Evolutionary conservation across 2,329 filamentous ascomycete species (phyloP), one percentile per base, ranked within the genome.

Genomic region (Thielaviopsis populi): DNA sequence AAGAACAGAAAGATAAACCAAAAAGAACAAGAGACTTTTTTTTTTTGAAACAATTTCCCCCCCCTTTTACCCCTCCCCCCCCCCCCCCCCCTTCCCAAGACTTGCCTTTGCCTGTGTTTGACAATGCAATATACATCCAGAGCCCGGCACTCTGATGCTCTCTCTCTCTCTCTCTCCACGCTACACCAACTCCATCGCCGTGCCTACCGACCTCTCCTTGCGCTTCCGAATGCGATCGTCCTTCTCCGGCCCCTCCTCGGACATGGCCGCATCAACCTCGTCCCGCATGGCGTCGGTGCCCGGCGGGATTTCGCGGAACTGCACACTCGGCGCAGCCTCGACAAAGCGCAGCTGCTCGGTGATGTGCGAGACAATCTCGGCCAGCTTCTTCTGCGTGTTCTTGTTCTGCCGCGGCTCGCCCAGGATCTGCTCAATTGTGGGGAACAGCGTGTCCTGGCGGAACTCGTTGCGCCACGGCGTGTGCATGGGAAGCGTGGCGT

Each of bases 381-480:
- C 79, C 19, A 96, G 77, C 66, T 89, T 87, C 70, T 91, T 87
- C 60, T 82, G 79, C 5, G 88, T 81, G 70, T 96, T 95, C 69
- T 87, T 83, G 72, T 96, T 96, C 70, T 86, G 84, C 62, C 82
- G 77, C 58, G 81, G 80, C 69, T 92, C 87, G 59, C 81, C 80
- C 48, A 86, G 72, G 50, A 85, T 83, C 71, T 86, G 80, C 69
- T 88, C 83, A n/a, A 97, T 81, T 3, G 88, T 87, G 0, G 94
- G 94, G 71, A 96, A 94, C 15, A 99, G 81, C 27, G 86, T 91
- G 67, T 94, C 88, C 50, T 90, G 87, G 58, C 88, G 84, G 75
- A 99, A 99, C 67, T 95, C 91, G 67, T 89, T 85, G 65, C 91
- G 84, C 79, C 92, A 95, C 0, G 91, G 89, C 7, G 92, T 84